Conservation (phyloP, 306 rosid species). For the Lagenaria siceraria region DNA sequence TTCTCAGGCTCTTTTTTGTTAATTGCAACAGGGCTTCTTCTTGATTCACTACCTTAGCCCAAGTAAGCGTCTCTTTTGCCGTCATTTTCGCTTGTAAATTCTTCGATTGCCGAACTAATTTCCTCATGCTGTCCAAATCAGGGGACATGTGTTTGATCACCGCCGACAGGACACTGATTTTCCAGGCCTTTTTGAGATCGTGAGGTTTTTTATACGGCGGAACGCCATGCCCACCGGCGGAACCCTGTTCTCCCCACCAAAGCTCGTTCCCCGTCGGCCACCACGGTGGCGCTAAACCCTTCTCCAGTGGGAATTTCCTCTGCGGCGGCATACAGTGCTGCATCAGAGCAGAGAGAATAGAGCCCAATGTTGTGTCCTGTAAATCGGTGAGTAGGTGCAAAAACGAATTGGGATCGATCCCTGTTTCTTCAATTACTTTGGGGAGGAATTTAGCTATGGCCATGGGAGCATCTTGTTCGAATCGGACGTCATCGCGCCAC, state of each 20-base stretch:
- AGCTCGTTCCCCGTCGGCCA: conserved; percentile 47
- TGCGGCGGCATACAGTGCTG: conserved; percentile 49
- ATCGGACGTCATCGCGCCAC: conserved; percentile 41
- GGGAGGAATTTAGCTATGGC: conserved; percentile 21
- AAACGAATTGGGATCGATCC: conserved; percentile 18
- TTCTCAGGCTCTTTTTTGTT: conserved; percentile 14
- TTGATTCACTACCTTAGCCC: conserved; percentile 42
- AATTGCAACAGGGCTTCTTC: conserved; percentile 32
- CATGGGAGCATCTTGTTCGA: conserved; percentile 23
- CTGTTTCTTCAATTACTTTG: background rate
- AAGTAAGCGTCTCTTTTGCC: conserved; percentile 32
- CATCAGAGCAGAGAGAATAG: conserved; percentile 50
- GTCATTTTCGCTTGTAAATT: conserved; percentile 57
- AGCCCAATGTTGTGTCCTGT: conserved; percentile 53
- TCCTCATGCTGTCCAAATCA: conserved; percentile 28
- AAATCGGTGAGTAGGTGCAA: conserved; percentile 36
- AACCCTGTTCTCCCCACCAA: conserved; percentile 60
- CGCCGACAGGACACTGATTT: conserved; percentile 39
- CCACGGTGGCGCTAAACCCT: conserved; percentile 61
- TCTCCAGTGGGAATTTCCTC: conserved; percentile 39
- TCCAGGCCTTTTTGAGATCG: conserved; percentile 60
- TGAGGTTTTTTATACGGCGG: conserved; percentile 59
- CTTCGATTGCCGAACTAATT: conserved; percentile 38
- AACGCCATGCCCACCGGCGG: conserved; percentile 29
- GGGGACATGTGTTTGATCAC: conserved; percentile 48